Evolutionary conservation across 192 early-diverging fungal genomes (phyloP), one percentile per base, ranked within the genome.

Genomic region (Coemansia reversa): DNA sequence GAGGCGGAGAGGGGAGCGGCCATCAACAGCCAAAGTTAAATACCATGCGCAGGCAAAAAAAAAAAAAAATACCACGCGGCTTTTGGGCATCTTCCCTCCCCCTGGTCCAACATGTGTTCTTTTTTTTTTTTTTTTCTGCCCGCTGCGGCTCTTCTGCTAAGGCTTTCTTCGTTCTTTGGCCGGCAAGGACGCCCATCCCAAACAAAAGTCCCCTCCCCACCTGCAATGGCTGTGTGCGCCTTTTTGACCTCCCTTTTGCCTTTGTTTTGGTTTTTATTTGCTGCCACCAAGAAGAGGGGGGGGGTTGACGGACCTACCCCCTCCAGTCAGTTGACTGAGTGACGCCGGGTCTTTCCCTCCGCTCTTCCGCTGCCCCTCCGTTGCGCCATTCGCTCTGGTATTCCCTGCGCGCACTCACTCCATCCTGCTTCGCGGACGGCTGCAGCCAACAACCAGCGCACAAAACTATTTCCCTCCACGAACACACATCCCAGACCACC

Each of bases 11-110:
- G 63, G 49, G 55, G 52, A n/a, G 19, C 20, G 48, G 32, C 22
- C 54, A 58, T 22, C 60, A 29, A 20, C 49, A 33, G 33, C 50
- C 28, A 45, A 24, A 51, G 67, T 69, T 69, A 75, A 75, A 75
- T 75, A 75, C 33, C 52, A n/a, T 7, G 61, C 55, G 28, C 58
- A 16, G 3, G 7, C 53, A 12, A 60, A 19, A 47, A 60, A 27
- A 27, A 27, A 9, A n/a, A 47, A 19, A 20, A 47, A 28, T 11
- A 49, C 9, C 60, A 52, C 60, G 60, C 60, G 60, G 47, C 49
- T 7, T 53, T 28, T 49, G 29, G 14, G 39, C 63, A 47, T 52
- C 39, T 18, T 11, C 30, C 14, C 20, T 19, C 29, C 58, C 29
- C 58, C 4, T 28, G 22, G 20, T 7, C 58, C 58, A 1, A 8